phyloP scores from a whole-genome alignment of 768 basidiomycete species.

The Hygrophorus pudorinus region DNA sequence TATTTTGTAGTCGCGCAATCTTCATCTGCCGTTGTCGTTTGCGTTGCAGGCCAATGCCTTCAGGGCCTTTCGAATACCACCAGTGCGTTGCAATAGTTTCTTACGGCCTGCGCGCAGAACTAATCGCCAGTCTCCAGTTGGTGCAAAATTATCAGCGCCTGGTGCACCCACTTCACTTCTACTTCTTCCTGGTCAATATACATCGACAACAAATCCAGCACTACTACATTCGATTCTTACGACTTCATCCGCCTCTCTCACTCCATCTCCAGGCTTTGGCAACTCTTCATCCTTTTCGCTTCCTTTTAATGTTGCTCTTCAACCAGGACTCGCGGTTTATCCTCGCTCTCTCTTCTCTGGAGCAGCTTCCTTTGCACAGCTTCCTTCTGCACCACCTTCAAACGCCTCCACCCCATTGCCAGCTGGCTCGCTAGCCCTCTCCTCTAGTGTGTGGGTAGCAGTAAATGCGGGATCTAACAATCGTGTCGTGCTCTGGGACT shows the following conservation, averaged over 20 bases:
- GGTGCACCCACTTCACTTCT: slow-evolving; percentile 44
- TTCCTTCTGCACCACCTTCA: slow-evolving; percentile 38
- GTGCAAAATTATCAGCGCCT: slow-evolving; percentile 50
- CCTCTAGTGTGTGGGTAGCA: slow-evolving; percentile 59
- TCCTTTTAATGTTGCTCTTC: slow-evolving; percentile 57
- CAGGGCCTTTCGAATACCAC: slow-evolving; percentile 70
- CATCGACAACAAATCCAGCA: slow-evolving; percentile 59
- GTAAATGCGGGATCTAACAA: slow-evolving; percentile 44
- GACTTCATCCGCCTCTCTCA: slow-evolving; percentile 48
- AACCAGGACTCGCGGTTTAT: slow-evolving; percentile 62
- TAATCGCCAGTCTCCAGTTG: slow-evolving; percentile 38
- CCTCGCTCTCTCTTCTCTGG: slow-evolving; percentile 56
- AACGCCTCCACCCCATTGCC: slow-evolving; percentile 42
- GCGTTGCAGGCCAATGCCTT: slow-evolving; percentile 85
- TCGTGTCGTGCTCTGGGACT: slow-evolving; percentile 69
- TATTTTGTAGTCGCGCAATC: slow-evolving; percentile 40
- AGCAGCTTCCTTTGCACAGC: slow-evolving; percentile 44
- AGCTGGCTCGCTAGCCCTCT: slow-evolving; percentile 56
- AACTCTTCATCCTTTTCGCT: slow-evolving; percentile 43
- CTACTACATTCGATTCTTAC: slow-evolving; percentile 61
- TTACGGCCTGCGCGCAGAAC: slow-evolving; percentile 1
- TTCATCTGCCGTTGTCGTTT: slow-evolving; percentile 50
- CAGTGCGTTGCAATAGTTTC: slow-evolving; percentile 25
- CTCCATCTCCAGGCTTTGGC: slow-evolving; percentile 53
- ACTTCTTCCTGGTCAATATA: slow-evolving; percentile 72